Evolutionary conservation across 139 green algal genomes (phyloP).

Genomic region (Desmodesmus armatus): DNA sequence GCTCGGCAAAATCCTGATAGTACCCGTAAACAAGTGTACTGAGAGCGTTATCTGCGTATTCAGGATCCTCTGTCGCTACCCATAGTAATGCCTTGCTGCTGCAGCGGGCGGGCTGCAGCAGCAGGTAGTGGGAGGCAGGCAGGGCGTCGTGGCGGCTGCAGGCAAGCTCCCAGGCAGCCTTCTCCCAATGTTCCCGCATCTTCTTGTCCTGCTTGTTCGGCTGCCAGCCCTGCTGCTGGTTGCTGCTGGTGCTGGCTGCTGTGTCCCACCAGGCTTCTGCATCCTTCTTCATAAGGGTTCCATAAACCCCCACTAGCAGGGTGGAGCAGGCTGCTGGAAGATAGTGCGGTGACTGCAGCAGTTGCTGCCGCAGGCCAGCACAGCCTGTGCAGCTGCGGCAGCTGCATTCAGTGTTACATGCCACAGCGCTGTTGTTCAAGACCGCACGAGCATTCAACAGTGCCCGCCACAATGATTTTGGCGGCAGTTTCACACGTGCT

Average conservation of each 20-base stretch:
- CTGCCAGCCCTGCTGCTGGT: neutral
- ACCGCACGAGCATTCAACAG: neutral
- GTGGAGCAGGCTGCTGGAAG: neutral
- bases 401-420: neutral
- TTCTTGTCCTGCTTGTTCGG: neutral
- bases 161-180: no score
- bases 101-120: neutral
- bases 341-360: neutral
- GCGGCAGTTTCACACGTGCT: neutral
- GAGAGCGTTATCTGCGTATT: neutral
- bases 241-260: neutral
- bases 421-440: neutral
- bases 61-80: neutral
- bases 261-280: neutral
- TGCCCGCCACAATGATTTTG: neutral
- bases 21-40: neutral
- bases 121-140: no score
- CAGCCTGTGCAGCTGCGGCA: no score
- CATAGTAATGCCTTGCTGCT: no score
- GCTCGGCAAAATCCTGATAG: neutral
- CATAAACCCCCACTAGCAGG: neutral
- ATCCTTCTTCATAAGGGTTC: neutral
- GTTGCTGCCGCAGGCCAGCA: neutral
- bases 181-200: neutral
- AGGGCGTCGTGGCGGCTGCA: no score